Conservation (phyloP, 331 rosid species). For the Stylosanthes scabra region DNA sequence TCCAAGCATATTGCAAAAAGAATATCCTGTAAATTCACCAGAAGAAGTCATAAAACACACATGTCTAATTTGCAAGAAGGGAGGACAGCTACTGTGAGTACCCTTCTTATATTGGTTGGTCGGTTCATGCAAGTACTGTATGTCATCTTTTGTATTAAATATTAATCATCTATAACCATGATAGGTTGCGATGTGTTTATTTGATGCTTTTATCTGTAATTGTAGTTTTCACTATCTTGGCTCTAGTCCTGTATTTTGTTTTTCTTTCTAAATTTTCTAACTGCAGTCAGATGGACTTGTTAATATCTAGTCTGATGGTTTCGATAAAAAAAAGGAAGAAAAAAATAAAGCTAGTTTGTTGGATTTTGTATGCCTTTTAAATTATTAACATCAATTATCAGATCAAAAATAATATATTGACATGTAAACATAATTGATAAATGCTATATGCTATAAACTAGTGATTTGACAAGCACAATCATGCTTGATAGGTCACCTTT, state of each 20-base stretch:
- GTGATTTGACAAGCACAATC: too few species aligned
- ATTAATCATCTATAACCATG: background rate
- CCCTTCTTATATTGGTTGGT: conserved; percentile 36
- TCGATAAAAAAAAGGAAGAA: too few species aligned
- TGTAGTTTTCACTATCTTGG: background rate
- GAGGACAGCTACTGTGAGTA: conserved; percentile 84
- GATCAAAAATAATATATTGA: background rate
- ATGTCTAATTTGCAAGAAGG: conserved; percentile 65
- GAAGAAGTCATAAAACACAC: conserved; percentile 45
- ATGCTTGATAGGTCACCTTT: too few species aligned
- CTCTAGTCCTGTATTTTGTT: too few species aligned
- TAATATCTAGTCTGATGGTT: conserved; percentile 16
- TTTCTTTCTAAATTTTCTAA: background rate
- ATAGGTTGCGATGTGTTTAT: conserved; percentile 1
- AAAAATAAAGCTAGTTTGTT: too few species aligned
- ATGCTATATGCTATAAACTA: background rate
- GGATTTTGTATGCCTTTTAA: conserved; percentile 1
- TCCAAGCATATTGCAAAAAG: conserved; percentile 54
- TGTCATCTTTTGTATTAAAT: background rate
- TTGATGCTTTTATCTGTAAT: conserved; percentile 8
- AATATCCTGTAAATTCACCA: conserved; percentile 39
- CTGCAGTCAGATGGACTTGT: conserved; percentile 1
- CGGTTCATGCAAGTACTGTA: conserved; percentile 30
- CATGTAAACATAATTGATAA: background rate
- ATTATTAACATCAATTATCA: background rate